Percentiles rank a stretch among this genome's conserved stretches.
phyloP scores from a whole-genome alignment of 129 eudicot species.

The Flaveria trinervia region DNA sequence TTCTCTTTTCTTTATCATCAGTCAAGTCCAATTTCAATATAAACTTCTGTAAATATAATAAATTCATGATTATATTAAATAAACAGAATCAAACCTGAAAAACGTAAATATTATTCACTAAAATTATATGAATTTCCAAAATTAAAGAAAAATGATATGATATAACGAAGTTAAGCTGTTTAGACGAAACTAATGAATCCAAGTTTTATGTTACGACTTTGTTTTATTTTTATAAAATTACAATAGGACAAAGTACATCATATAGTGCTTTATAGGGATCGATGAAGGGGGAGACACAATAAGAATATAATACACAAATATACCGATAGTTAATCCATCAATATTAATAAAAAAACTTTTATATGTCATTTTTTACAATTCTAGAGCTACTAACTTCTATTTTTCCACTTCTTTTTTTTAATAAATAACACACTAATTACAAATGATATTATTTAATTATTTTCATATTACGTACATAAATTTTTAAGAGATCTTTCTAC shows the following conservation, averaged over 20 bases:
- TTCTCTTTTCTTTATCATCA: slow-evolving; percentile 50
- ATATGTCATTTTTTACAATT: no score
- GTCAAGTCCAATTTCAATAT: slow-evolving; percentile 43
- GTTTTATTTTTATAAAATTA: neutral
- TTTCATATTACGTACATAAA: no score
- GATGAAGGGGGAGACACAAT: slow-evolving; percentile 3
- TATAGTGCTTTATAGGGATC: slow-evolving; percentile 33
- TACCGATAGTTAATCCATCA: no score
- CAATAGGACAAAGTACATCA: slow-evolving; percentile 6
- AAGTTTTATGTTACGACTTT: neutral
- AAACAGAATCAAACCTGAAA: neutral
- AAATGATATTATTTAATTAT: no score
- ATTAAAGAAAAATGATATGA: neutral
- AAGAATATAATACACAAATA: neutral
- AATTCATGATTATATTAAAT: neutral
- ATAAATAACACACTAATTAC: no score
- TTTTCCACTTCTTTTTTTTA: no score
- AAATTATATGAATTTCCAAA: neutral
- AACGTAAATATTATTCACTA: slow-evolving; percentile 1
- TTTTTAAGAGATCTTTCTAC: no score
- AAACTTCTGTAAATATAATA: slow-evolving; percentile 28
- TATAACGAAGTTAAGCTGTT: neutral
- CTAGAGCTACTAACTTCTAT: no score
- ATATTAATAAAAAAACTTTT: no score
- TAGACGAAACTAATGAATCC: neutral